Evolutionary conservation across 768 basidiomycete species (phyloP).

Genomic region (Asterophora parasitica): DNA sequence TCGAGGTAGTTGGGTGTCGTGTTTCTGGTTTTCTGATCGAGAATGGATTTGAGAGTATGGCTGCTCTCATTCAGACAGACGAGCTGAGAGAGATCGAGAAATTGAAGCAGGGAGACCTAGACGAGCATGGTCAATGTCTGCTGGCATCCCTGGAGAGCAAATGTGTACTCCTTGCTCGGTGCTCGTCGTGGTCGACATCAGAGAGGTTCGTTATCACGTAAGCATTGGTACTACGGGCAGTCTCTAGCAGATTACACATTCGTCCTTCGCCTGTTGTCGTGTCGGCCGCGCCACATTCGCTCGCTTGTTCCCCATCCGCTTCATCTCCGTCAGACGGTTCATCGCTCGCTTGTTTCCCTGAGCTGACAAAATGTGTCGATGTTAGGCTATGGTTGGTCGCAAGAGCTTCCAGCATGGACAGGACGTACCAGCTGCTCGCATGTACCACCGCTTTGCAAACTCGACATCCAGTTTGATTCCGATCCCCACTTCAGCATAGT

Average conservation of each 20-base stretch:
- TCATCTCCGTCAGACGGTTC: constrained; percentile 93
- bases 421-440: constrained; percentile 91
- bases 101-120: constrained; percentile 52
- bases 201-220: constrained; percentile 11
- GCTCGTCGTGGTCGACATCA: constrained; percentile 13
- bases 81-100: constrained; percentile 54
- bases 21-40: constrained; percentile 41
- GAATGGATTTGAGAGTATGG: constrained; percentile 50
- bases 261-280: constrained; percentile 88
- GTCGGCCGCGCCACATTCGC: constrained; percentile 80
- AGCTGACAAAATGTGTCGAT: constrained; percentile 40
- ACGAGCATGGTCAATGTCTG: constrained; percentile 4
- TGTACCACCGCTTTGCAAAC: constrained; percentile 97
- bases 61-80: constrained; percentile 67
- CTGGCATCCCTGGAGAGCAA: background rate
- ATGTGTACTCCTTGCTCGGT: constrained; percentile 12
- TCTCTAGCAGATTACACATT: constrained; percentile 75
- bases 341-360: constrained; percentile 99
- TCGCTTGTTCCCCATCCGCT: constrained; percentile 79
- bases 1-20: constrained; percentile 42
- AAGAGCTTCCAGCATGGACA: constrained; percentile 22
- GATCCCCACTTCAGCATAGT: constrained; percentile 97
- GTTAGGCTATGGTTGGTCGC: background rate
- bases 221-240: background rate
- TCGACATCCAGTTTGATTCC: constrained; percentile 96